Percentiles rank a stretch among this genome's conserved stretches.
phyloP scores from a whole-genome alignment of 306 rosid genomes.

The Benincasa hispida region DNA sequence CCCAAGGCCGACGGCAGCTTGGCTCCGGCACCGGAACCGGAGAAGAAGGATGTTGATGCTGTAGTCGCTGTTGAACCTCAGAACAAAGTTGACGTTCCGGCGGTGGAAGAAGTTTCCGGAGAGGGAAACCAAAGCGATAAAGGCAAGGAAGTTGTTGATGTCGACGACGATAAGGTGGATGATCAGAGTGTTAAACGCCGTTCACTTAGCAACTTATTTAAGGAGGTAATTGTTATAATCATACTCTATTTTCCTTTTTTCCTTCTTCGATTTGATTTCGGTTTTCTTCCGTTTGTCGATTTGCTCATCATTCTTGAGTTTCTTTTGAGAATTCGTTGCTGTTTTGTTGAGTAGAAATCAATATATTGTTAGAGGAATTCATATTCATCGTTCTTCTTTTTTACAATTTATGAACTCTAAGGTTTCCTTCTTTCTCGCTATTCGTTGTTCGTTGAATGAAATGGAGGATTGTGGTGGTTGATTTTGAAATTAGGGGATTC shows the following conservation, averaged over 20 bases:
- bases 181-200: neutral
- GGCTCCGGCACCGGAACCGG: neutral
- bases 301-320: neutral
- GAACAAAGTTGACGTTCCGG: neutral
- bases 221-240: neutral
- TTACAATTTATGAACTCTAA: no score
- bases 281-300: neutral
- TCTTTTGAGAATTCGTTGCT: neutral
- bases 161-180: neutral
- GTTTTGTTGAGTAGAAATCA: neutral
- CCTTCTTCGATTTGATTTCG: neutral
- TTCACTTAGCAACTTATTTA: constrained; percentile 11
- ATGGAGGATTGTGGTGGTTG: neutral
- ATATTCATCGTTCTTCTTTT: neutral
- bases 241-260: neutral
- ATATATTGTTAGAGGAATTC: neutral
- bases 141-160: neutral
- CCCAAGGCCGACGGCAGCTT: neutral
- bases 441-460: neutral
- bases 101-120: neutral
- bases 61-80: neutral
- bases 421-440: neutral
- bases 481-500: neutral
- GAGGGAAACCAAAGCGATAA: neutral
- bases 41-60: neutral